Percentiles rank a stretch among this genome's conserved stretches.
Evolutionary conservation across 257 asterid genomes (phyloP).

Genomic region (Verbena officinalis): DNA sequence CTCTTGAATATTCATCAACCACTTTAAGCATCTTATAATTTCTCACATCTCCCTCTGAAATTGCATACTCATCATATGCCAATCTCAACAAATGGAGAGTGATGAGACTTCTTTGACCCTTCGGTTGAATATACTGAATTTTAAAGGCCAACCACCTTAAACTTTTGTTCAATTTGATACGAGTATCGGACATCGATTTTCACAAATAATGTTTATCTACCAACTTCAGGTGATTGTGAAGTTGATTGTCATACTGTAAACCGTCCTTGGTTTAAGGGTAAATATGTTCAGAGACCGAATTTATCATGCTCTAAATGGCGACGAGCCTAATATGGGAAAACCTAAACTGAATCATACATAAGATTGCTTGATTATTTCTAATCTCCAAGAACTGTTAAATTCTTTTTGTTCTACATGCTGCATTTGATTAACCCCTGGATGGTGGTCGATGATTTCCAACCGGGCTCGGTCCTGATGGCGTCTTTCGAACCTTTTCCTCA

Average conservation of each 20-base stretch:
- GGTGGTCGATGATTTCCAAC: conserved; percentile 67
- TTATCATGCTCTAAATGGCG: conserved; percentile 16
- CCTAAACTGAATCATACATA: conserved; percentile 24
- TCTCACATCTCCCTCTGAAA: background rate
- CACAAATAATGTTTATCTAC: conserved; percentile 9
- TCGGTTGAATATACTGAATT: background rate
- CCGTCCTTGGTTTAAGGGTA: background rate
- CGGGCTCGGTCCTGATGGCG: conserved; percentile 76
- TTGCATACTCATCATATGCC: background rate
- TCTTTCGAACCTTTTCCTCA: conserved; percentile 42
- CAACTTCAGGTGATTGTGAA: conserved; percentile 18
- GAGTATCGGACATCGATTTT: background rate
- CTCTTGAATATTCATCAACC: background rate
- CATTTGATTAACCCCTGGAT: conserved; percentile 39
- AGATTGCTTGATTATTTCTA: conserved; percentile 28
- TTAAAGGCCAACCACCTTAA: background rate
- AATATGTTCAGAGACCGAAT: conserved; percentile 15
- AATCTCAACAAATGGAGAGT: background rate
- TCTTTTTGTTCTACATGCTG: conserved; percentile 21
- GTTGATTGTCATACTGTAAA: conserved; percentile 17
- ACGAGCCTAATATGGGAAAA: conserved; percentile 5
- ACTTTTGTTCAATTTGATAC: too few species aligned
- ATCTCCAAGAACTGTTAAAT: conserved; percentile 32
- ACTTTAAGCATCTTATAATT: background rate
- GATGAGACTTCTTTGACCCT: background rate